Conservation (phyloP, 305 asterid species). For the Euphrasia arctica region DNA sequence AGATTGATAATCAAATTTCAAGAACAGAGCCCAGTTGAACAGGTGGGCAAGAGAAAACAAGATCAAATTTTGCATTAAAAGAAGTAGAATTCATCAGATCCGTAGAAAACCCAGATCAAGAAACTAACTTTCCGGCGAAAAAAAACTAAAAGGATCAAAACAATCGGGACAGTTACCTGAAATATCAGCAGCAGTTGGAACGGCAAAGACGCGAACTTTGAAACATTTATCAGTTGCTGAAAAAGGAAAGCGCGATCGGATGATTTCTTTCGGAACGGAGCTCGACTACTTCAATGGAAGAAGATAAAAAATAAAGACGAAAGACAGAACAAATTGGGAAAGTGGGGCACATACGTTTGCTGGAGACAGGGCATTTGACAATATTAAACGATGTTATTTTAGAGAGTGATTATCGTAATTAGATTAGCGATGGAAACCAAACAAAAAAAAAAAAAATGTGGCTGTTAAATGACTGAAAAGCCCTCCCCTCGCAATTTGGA, state of each 20-base stretch:
- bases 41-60: background rate
- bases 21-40: background rate
- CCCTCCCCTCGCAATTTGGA: background rate
- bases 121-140: conserved; percentile 4
- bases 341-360: background rate
- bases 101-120: conserved; percentile 22
- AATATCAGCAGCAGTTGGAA: conserved; percentile 17
- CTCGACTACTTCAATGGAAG: conserved; percentile 13
- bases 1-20: conserved; percentile 6
- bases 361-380: background rate
- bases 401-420: conserved; percentile 21
- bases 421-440: background rate
- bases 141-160: conserved; percentile 1
- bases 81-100: conserved; percentile 29
- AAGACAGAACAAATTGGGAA: background rate
- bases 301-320: background rate
- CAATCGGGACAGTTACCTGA: conserved; percentile 27
- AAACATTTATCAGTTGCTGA: conserved; percentile 19
- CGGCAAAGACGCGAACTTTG: conserved; percentile 21
- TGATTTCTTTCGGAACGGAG: conserved; percentile 11
- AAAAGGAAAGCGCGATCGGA: background rate
- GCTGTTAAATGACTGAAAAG: background rate
- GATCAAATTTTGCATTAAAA: background rate
- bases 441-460: background rate
- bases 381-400: background rate